A percentile compares a stretch with the other conserved stretches of the same genome.
These are phyloP conservation scores for Trypanosoma scelopori DNA, from an alignment of 208 protist species.

Conservation along the genomic window DNA sequence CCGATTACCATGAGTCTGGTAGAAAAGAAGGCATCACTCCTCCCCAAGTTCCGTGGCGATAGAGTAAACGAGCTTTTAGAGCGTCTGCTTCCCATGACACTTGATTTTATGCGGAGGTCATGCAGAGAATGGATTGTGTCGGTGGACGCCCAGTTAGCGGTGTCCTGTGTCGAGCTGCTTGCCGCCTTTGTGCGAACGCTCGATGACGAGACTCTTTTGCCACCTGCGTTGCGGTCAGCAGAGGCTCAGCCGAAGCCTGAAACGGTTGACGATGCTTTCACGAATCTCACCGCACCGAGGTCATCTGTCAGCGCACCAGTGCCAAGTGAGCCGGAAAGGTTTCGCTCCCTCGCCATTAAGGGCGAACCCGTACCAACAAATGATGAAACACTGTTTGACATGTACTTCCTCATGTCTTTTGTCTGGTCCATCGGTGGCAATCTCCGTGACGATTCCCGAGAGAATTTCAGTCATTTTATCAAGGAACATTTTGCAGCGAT, in stretches of 20 bases:
- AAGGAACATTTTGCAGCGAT: constrained; percentile 58
- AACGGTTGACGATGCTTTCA: constrained; percentile 15
- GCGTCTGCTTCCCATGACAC: constrained; percentile 66
- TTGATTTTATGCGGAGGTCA: constrained; percentile 87
- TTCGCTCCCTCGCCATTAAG: constrained; percentile 64
- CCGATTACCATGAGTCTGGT: constrained; percentile 75
- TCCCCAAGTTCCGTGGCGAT: constrained; percentile 47
- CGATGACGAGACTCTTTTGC: constrained; percentile 37
- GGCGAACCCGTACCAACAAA: constrained; percentile 43
- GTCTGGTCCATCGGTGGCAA: constrained; percentile 97
- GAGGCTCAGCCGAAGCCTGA: constrained; percentile 32
- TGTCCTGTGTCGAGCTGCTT: constrained; percentile 91
- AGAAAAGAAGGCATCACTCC: constrained; percentile 40
- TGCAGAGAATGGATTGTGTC: constrained; percentile 91
- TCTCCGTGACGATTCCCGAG: constrained; percentile 84
- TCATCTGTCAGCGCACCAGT: background rate
- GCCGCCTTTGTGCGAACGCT: constrained; percentile 65
- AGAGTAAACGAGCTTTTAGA: constrained; percentile 80
- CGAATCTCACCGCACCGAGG: background rate
- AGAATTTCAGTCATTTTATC: constrained; percentile 88
- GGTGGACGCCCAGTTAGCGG: constrained; percentile 88
- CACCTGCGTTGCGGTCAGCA: constrained; percentile 13
- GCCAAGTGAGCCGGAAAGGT: constrained; percentile 54
- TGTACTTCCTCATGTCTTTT: constrained; percentile 95
- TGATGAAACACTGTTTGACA: constrained; percentile 81